Base-by-base conservation (phyloP, 768 basidiomycete species). In the Lentinula aciculospora region DNA sequence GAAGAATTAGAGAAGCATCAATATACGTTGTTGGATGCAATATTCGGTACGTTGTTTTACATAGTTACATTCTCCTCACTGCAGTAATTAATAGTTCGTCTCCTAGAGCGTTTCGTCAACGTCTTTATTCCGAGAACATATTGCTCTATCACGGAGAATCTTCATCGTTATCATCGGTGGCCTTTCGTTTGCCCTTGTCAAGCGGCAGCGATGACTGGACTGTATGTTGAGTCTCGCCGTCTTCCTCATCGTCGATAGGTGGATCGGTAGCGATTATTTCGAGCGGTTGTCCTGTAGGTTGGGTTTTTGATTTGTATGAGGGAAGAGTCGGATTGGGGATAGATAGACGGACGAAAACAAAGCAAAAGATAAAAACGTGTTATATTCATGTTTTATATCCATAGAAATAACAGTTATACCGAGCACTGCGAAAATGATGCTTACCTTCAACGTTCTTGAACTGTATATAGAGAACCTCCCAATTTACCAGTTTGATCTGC, bases 151-250 rank as follows among this genome's bases (percentile, higher is more conserved):
- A 44, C 42, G 23, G 17, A 23, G 21, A 44, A 19, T 44, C n/a
- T 23, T 44, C 42, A 7, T 44, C 42, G 10, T 44, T 21, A 44
- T 72, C 44, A 70, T 68, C 67, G 13, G 8, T 54, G 53, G 81
- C 83, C 65, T 83, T 88, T 64, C 86, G 77, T 68, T 89, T 89
- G 19, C 86, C 86, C 65, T 85, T 88, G 25, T 67, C 64, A n/a
- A 27, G 67, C 37, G 57, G 58, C 0, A 69, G 65, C 25, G 65
- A 61, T 12, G 70, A 67, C 12, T 36, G 51, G 7, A 25, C 32
- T 4, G 32, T 34, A 34, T 7, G 13, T 34, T 34, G 51, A 32
- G 27, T 25, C 21, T 37, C 31, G 2, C 31, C 23, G 10, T 74
- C 72, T 49, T 80, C 81, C 1, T 84, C 85, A 1, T 86, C 84